Percentiles rank a stretch among this genome's conserved stretches.
Evolutionary conservation across 805 yeast genomes (phyloP).

Genomic region (Candida stauntonica): DNA sequence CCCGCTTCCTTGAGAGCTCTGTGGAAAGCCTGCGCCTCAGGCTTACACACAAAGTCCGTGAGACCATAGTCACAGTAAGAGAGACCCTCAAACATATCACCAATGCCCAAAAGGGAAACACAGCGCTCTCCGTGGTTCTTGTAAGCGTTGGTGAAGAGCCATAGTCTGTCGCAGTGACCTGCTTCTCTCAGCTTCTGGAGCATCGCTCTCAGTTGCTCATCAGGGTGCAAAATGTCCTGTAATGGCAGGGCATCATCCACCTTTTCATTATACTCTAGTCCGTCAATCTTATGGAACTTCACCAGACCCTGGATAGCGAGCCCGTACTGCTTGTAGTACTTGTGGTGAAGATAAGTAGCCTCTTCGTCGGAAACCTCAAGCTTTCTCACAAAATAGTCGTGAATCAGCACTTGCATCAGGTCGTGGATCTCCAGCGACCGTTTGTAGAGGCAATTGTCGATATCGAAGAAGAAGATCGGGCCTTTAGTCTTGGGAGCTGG

Average conservation of each 20-base stretch:
- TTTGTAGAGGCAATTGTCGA: constrained; percentile 86
- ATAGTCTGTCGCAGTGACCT: constrained; percentile 63
- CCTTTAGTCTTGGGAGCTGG: constrained; percentile 28
- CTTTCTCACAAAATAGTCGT: constrained; percentile 67
- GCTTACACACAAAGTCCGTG: constrained; percentile 78
- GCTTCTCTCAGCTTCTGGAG: constrained; percentile 37
- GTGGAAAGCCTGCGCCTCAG: constrained; percentile 67
- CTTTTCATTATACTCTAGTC: constrained; percentile 77
- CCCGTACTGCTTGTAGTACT: constrained; percentile 84
- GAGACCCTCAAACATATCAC: constrained; percentile 91
- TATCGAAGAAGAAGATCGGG: constrained; percentile 74
- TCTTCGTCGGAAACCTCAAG: constrained; percentile 63
- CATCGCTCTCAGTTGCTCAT: constrained; percentile 48
- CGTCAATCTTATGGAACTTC: constrained; percentile 63
- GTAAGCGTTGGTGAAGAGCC: constrained; percentile 96
- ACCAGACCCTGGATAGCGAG: constrained; percentile 88
- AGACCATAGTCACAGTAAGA: constrained; percentile 79
- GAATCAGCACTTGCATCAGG: constrained; percentile 83
- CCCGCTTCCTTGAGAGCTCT: constrained; percentile 65
- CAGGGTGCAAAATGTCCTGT: constrained; percentile 69
- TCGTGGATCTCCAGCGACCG: constrained; percentile 75
- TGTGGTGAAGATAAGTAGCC: constrained; percentile 65
- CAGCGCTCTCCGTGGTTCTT: constrained; percentile 85
- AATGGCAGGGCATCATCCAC: constrained; percentile 93
- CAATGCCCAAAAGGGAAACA: constrained; percentile 73